phyloP scores from a whole-genome alignment of 179 eudicot genomes.

The Drosera spatulata region DNA sequence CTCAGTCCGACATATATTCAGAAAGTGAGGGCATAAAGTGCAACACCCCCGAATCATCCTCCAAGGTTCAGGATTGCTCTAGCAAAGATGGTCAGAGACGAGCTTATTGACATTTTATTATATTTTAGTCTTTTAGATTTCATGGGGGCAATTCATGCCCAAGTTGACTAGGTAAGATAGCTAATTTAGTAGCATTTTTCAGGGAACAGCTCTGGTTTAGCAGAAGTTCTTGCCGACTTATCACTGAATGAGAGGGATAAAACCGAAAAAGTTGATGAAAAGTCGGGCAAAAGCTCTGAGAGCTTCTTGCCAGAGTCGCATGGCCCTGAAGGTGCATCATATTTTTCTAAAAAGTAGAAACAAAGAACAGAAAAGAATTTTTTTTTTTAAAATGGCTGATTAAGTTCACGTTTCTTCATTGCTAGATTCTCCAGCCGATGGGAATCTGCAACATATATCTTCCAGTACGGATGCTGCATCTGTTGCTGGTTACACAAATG shows the following conservation, averaged over 20 bases:
- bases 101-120: neutral
- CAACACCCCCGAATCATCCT: conserved; percentile 7
- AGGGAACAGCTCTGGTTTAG: conserved; percentile 10
- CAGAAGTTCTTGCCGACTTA: conserved; percentile 24
- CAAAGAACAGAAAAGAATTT: conserved; percentile 10
- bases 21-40: conserved; percentile 4
- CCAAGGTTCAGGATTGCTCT: conserved; percentile 2
- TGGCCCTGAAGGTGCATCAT: conserved; percentile 12
- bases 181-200: conserved; percentile 5
- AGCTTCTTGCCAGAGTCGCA: conserved; percentile 34
- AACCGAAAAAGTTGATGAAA: conserved; percentile 17
- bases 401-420: too few species aligned
- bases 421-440: conserved; percentile 14
- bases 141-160: conserved; percentile 6
- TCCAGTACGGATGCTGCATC: conserved; percentile 14
- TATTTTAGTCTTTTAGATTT: neutral
- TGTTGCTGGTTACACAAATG: conserved; percentile 11
- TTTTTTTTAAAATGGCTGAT: too few species aligned
- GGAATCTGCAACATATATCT: conserved; percentile 18
- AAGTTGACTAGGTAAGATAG: conserved; percentile 6
- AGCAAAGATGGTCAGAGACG: neutral
- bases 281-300: conserved; percentile 29
- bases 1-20: conserved; percentile 7
- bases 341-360: conserved; percentile 13
- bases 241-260: conserved; percentile 24